Evolutionary conservation across 495 filamentous ascomycete species (phyloP), one percentile per base, ranked within the genome.

Genomic region (Zalerion maritima): DNA sequence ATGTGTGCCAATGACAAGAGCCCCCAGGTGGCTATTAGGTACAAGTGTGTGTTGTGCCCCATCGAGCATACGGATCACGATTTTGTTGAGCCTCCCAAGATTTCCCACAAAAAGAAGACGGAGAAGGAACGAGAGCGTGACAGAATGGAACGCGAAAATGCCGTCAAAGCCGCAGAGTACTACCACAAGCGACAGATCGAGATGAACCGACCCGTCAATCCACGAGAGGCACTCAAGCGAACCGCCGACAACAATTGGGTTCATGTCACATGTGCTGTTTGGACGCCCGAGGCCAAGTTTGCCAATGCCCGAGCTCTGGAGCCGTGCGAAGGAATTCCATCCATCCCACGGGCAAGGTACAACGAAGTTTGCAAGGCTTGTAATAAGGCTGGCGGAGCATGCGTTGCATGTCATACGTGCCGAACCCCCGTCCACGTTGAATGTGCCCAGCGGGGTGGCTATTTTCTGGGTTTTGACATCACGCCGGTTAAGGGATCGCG

Each of bases 211-310:
- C 86, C 91, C 3, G 53, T 77, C 14, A 69, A 79, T 42, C 89
- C 89, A 16, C 80, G 91, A 11, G 89, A 96, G 42, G 76, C 89
- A 3, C 54, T 99, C 30, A 99, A 99, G 58, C 67, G 80, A 17
- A 99, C 89, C 0, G 72, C 76, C 6, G 78, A 82, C 34, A 94
- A 94, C 52, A 94, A 96, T 42, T 99, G 89, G 89, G 80, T 92
- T n/a, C 89, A 99, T 46, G 82, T 94, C 16, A 69, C 74, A 23
- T 99, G 89, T 42, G 84, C 89, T 3, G 60, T 94, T 18, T 94
- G 78, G 75, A 81, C 75, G 6, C 81, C 84, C 0, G 89, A 94
- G 44, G 73, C 93, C 40, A 91, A 83, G 45, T 96, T 92, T 47
- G 80, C 75, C 14, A 78, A 80, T 45, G 76, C 85, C 13, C 72